Base-by-base conservation (phyloP, 1,284 basidiomycete genomes). In the Cutaneotrichosporon sp. region DNA sequence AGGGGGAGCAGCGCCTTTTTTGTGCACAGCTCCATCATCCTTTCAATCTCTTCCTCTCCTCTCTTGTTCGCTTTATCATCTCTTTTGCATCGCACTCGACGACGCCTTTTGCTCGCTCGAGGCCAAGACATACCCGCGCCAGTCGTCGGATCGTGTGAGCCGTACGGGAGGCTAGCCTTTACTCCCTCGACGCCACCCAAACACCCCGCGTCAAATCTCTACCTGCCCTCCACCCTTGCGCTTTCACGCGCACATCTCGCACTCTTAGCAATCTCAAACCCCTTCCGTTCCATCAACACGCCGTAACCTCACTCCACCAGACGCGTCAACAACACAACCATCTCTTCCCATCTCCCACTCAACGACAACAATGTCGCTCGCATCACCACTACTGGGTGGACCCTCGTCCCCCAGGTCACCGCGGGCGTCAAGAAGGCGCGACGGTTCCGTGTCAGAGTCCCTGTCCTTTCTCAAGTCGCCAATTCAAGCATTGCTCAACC, bases 401-500 rank as follows among this genome's bases (percentile, higher is more conserved):
- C 51, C 51, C 5, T 53, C 34, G 13, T 38, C 49, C 5, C 38
- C 33, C 3, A 20, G 33, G 25, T 20, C 34, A 43, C 33, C 22
- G 18, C 20, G 34, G 22, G 18, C 16, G 2, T n/a, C 14, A n/a
- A 13, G 47, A 16, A 50, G 25, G n/a, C 59, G 58, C 34, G 31
- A 27, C 8, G 58, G 59, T 22, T 64, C 65, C 34, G 36, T 66
- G 20, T 64, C 62, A n/a, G 57, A 54, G 25, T 50, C 47, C 25
- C 20, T 50, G 56, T 51, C 53, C 33, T 54, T 56, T n/a, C 18
- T 64, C 20, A 36, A 60, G 9, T 63, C 61, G 3, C 64, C 61
- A 22, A 55, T 66, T 53, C 45, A 52, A 33, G 43, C 59, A n/a
- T 54, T 66, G 8, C 50, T 63, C n/a, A 51, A 55, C 16, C 51